Conservation (phyloP, 78 protist genomes). For the Planoprotostelium fungivorum region DNA sequence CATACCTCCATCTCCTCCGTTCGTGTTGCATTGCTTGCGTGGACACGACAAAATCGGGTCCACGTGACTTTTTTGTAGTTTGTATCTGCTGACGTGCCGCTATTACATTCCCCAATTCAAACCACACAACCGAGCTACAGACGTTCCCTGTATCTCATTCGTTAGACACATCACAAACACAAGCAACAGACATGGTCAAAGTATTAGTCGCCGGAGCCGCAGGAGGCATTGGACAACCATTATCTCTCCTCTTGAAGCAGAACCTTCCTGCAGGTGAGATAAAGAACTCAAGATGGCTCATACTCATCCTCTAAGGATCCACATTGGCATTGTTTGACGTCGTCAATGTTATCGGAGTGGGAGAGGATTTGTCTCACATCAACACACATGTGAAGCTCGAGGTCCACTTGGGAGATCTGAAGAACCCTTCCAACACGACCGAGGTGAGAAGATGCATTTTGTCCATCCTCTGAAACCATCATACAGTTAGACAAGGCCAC, state of each 20-base stretch:
- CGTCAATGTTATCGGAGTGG: constrained; percentile 69
- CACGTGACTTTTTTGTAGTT: too few relatives aligned
- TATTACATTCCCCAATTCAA: too few relatives aligned
- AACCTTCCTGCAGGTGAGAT: constrained; percentile 4
- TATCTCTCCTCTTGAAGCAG: constrained; percentile 71
- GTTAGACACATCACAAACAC: too few relatives aligned
- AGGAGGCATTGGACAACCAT: constrained; percentile 90
- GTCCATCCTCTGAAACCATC: background rate
- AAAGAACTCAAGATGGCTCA: background rate
- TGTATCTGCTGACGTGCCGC: too few relatives aligned
- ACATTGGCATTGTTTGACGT: constrained; percentile 71
- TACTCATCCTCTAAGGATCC: background rate
- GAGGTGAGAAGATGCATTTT: background rate
- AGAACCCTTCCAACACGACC: background rate
- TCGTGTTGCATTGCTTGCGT: too few relatives aligned
- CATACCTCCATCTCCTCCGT: too few relatives aligned
- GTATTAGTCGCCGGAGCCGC: constrained; percentile 83
- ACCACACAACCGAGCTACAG: too few relatives aligned
- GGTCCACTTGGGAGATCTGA: background rate
- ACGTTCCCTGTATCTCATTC: too few relatives aligned
- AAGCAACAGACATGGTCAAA: too few relatives aligned
- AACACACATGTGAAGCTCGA: constrained; percentile 37
- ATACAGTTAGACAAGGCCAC: constrained; percentile 44
- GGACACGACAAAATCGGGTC: too few relatives aligned
- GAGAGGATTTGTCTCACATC: constrained; percentile 79